These are phyloP conservation scores for Neonectria hederae DNA, from an alignment of 2,329 filamentous ascomycete genomes.

Conservation along the genomic window DNA sequence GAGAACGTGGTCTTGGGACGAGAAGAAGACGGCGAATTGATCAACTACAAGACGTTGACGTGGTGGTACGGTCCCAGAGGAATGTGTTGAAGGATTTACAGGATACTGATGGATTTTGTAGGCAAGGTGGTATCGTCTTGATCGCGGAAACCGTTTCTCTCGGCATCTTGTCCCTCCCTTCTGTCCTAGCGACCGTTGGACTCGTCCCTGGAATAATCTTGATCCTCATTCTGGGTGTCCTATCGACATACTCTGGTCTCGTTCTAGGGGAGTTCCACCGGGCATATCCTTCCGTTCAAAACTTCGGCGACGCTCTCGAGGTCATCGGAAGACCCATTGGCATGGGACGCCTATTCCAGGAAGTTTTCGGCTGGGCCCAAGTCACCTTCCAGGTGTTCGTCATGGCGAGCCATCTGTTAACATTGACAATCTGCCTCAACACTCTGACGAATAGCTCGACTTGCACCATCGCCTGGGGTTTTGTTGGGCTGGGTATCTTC, in stretches of 20 bases:
- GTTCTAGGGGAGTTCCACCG: slow-evolving; percentile 74
- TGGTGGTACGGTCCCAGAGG: slow-evolving; percentile 48
- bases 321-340: slow-evolving; percentile 59
- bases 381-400: slow-evolving; percentile 72
- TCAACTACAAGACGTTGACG: slow-evolving; percentile 50
- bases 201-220: slow-evolving; percentile 77
- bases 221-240: slow-evolving; percentile 71
- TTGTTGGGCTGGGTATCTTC: slow-evolving; percentile 67
- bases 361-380: slow-evolving; percentile 68
- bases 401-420: slow-evolving; percentile 75
- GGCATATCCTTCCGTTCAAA: slow-evolving; percentile 73
- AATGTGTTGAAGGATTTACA: background rate
- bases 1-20: slow-evolving; percentile 14
- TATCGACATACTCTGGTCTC: slow-evolving; percentile 72
- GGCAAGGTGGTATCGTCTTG: slow-evolving; percentile 56
- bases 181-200: slow-evolving; percentile 76
- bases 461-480: slow-evolving; percentile 71
- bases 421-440: slow-evolving; percentile 74
- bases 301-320: slow-evolving; percentile 72
- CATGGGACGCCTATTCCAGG: slow-evolving; percentile 63
- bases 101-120: slow-evolving; percentile 9
- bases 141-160: slow-evolving; percentile 57
- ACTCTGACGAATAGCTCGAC: slow-evolving; percentile 66
- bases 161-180: slow-evolving; percentile 76
- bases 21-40: slow-evolving; percentile 37